Evolutionary conservation across 2,329 filamentous ascomycete genomes (phyloP).

Genomic region (Coniochaeta prunicola): DNA sequence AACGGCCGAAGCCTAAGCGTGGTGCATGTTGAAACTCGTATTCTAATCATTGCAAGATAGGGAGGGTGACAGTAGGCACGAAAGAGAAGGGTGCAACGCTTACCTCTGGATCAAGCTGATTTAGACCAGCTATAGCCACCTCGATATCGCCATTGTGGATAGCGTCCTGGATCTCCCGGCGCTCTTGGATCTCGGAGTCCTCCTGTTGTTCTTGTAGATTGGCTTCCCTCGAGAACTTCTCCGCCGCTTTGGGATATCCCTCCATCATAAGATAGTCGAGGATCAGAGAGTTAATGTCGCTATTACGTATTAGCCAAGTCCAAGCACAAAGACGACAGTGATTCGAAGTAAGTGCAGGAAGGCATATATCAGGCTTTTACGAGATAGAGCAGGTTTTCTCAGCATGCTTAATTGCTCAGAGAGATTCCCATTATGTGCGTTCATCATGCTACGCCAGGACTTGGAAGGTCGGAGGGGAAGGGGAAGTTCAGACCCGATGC

Average conservation of each 20-base stretch:
- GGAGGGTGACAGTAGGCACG: too few species aligned
- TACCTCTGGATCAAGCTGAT: slow-evolving; percentile 89
- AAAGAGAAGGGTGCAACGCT: slow-evolving; percentile 3
- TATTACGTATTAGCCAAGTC: slow-evolving; percentile 29
- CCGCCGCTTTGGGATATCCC: slow-evolving; percentile 86
- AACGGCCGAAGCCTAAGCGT: slow-evolving; percentile 89
- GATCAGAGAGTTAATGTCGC: slow-evolving; percentile 91
- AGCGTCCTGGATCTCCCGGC: slow-evolving; percentile 75
- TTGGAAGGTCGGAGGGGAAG: slow-evolving; percentile 8
- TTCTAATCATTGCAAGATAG: slow-evolving; percentile 78
- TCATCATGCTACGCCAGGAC: slow-evolving; percentile 56
- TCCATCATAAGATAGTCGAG: slow-evolving; percentile 96
- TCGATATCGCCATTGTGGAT: slow-evolving; percentile 85
- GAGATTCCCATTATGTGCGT: slow-evolving; percentile 99
- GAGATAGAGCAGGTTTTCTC: slow-evolving; percentile 79
- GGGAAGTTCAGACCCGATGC: slow-evolving; percentile 20
- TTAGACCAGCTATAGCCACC: slow-evolving; percentile 76
- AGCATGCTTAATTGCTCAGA: slow-evolving; percentile 84
- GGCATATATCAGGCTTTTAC: slow-evolving; percentile 36
- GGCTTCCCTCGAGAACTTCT: slow-evolving; percentile 89
- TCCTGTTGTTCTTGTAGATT: slow-evolving; percentile 68
- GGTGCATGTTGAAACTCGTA: slow-evolving; percentile 87
- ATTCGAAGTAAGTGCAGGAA: slow-evolving; percentile 11
- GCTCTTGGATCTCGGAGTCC: slow-evolving; percentile 63
- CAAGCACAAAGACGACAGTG: not conserved